These are phyloP conservation scores for Globisporangium rhizosaccharum DNA, from an alignment of 352 stramenopile genomes.

Conservation along the genomic window DNA sequence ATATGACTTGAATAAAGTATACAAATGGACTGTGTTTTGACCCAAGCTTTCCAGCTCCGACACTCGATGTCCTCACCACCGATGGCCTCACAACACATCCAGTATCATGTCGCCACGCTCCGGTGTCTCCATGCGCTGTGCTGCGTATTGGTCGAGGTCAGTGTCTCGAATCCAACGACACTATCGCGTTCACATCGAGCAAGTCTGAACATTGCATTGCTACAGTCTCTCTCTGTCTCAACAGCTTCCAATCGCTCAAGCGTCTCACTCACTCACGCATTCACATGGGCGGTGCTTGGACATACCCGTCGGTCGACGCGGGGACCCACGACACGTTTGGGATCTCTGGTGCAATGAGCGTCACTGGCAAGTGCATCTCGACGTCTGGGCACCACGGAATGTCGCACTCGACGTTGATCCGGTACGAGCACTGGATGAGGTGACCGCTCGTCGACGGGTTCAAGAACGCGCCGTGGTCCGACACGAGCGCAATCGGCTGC, in stretches of 20 bases:
- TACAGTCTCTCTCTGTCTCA: too few relatives aligned
- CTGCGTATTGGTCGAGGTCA: too few relatives aligned
- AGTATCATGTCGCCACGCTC: too few relatives aligned
- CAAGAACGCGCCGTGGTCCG: slow-evolving; percentile 23
- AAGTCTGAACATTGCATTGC: too few relatives aligned
- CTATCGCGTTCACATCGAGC: too few relatives aligned
- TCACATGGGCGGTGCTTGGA: slow-evolving; percentile 1
- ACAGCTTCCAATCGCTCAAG: background rate
- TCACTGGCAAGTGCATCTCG: slow-evolving; percentile 46
- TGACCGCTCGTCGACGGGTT: slow-evolving; percentile 42
- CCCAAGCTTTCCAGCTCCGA: too few relatives aligned
- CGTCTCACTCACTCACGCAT: background rate
- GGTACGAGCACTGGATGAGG: slow-evolving; percentile 52
- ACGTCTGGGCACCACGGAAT: slow-evolving; percentile 65
- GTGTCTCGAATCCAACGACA: too few relatives aligned
- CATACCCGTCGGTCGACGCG: slow-evolving; percentile 13
- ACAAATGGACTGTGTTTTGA: too few relatives aligned
- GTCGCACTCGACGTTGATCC: slow-evolving; percentile 59
- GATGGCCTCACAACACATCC: too few relatives aligned
- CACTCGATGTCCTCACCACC: too few relatives aligned
- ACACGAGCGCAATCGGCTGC: slow-evolving; percentile 37
- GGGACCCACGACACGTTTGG: slow-evolving; percentile 23
- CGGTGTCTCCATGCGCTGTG: too few relatives aligned
- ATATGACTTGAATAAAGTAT: background rate
- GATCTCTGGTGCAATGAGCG: slow-evolving; percentile 38